These are phyloP conservation scores for Claviceps sp. DNA, from an alignment of 2,329 filamentous ascomycete species.

Conservation along the genomic window DNA sequence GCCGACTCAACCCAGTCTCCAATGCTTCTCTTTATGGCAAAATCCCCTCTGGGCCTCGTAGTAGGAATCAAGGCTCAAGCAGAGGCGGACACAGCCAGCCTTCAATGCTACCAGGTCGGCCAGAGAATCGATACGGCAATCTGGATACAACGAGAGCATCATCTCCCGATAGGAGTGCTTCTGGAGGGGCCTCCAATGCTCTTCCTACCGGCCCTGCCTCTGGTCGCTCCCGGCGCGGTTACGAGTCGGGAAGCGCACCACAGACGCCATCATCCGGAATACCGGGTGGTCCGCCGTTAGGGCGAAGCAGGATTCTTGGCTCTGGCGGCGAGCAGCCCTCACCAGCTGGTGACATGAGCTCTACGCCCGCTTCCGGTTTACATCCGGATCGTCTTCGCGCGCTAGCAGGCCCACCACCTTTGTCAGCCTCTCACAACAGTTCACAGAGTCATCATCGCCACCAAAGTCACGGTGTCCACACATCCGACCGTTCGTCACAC, in stretches of 20 bases:
- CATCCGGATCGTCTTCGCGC: slow-evolving; percentile 39
- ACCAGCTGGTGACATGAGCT: slow-evolving; percentile 11
- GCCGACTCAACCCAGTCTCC: slow-evolving; percentile 41
- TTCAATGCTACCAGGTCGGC: slow-evolving; percentile 17
- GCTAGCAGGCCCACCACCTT: slow-evolving; percentile 19
- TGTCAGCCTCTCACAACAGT: slow-evolving; percentile 16
- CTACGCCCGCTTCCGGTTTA: slow-evolving; percentile 20
- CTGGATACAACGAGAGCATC: slow-evolving; percentile 27
- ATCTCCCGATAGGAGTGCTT: slow-evolving; percentile 30
- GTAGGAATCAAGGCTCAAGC: slow-evolving; percentile 30
- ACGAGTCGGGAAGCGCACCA: slow-evolving; percentile 22
- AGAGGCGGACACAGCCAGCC: slow-evolving; percentile 21
- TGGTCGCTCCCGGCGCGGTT: slow-evolving; percentile 31
- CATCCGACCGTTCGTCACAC: slow-evolving; percentile 13
- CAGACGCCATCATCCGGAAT: slow-evolving; percentile 16
- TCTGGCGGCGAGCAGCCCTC: slow-evolving; percentile 13
- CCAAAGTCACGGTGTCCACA: slow-evolving; percentile 14
- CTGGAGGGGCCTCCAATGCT: slow-evolving; percentile 28
- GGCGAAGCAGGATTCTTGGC: slow-evolving; percentile 28
- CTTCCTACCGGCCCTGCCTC: slow-evolving; percentile 42
- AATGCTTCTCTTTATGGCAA: slow-evolving; percentile 21
- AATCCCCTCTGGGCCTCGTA: slow-evolving; percentile 43
- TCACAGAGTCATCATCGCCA: slow-evolving; percentile 17
- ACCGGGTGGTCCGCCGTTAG: slow-evolving; percentile 19
- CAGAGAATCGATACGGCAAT: slow-evolving; percentile 25